Base-by-base conservation (phyloP, 2,329 filamentous ascomycete species). In the Thielaviopsis punctulata region DNA sequence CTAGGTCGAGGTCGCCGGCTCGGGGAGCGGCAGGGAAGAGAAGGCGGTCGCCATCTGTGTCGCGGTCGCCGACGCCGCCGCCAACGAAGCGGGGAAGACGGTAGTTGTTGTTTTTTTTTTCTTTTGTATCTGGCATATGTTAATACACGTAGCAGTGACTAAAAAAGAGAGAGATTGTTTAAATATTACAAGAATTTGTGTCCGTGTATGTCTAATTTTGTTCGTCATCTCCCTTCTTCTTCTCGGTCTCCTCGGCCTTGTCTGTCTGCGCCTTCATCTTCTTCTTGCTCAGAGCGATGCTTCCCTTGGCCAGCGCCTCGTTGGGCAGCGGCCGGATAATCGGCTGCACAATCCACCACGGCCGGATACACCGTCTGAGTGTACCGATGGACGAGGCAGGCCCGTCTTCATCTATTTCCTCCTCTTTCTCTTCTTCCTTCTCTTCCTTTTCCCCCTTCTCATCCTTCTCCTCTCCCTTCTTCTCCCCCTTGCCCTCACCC, bases 291-390 rank as follows among this genome's bases (percentile, higher is more conserved):
- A 82, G 63, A 53, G 73, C 76, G 64, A 94, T 73, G 2, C 84
- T 82, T 0, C 89, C 89, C 63, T 86, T 88, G 56, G 82, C 81
- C 57, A 92, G 61, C 2, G 92, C 92, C 68, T 96, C 90, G 59
- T 84, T 84, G 0, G 92, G 92, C 60, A 95, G 64, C 41, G 88
- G 89, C 52, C 89, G 72, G 6, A 95, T 76, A 60, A 94, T 86
- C 3, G 90, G 83, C 68, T 96, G 89, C 50, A 81, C 87, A 3
- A 95, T 75, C 86, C 87, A 95, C 77, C 82, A 95, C 1, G 89
- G 89, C 57, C 87, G 70, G 63, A 80, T 82, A 62, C 87, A 94
- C 55, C 77, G 71, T 52, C 75, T 77, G 23, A 92, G 79, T 1
- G 84, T 80, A 8, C 49, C 45, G 43, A 55, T 55, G 5, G 53